Percentiles rank a stretch among this genome's conserved stretches.
Evolutionary conservation across 805 yeast genomes (phyloP).

Genomic region (Cyberlindnera euphorbiae): DNA sequence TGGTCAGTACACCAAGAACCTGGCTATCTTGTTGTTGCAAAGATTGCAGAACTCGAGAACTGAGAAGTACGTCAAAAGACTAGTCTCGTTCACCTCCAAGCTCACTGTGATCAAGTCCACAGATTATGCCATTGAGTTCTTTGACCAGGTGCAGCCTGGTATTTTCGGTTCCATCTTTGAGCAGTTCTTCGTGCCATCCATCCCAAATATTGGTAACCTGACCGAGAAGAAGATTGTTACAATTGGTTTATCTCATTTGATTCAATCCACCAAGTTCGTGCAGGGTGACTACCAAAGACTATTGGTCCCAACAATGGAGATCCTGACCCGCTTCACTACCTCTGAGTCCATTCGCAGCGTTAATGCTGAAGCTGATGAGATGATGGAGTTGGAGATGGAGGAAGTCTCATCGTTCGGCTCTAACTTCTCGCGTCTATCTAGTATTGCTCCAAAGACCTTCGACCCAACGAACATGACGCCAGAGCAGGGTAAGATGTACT

Average conservation of each 20-base stretch:
- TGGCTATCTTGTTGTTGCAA: conserved; percentile 72
- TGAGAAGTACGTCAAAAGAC: conserved; percentile 70
- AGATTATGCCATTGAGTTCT: conserved; percentile 54
- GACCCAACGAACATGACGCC: conserved; percentile 50
- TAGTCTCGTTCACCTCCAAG: conserved; percentile 58
- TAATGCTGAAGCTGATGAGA: conserved; percentile 32
- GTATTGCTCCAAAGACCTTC: conserved; percentile 52
- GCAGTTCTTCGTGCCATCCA: conserved; percentile 36
- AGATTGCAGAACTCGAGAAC: conserved; percentile 79
- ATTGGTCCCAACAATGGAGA: conserved; percentile 39
- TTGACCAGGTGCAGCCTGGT: conserved; percentile 68
- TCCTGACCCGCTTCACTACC: conserved; percentile 34
- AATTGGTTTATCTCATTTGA: conserved; percentile 44
- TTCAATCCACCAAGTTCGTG: conserved; percentile 30
- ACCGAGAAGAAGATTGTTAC: conserved; percentile 51
- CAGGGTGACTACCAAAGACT: conserved; percentile 39
- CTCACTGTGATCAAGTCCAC: conserved; percentile 42
- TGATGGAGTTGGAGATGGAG: conserved; percentile 48
- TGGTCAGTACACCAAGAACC: conserved; percentile 56
- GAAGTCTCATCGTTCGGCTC: conserved; percentile 85
- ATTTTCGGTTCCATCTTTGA: conserved; percentile 46
- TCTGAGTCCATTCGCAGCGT: conserved; percentile 33
- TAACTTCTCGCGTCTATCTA: conserved; percentile 66
- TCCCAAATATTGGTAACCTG: conserved; percentile 43
- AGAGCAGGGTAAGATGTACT: conserved; percentile 16